Conservation (phyloP, 2,329 filamentous ascomycete genomes). For the Trichoderma afroharzianum region DNA sequence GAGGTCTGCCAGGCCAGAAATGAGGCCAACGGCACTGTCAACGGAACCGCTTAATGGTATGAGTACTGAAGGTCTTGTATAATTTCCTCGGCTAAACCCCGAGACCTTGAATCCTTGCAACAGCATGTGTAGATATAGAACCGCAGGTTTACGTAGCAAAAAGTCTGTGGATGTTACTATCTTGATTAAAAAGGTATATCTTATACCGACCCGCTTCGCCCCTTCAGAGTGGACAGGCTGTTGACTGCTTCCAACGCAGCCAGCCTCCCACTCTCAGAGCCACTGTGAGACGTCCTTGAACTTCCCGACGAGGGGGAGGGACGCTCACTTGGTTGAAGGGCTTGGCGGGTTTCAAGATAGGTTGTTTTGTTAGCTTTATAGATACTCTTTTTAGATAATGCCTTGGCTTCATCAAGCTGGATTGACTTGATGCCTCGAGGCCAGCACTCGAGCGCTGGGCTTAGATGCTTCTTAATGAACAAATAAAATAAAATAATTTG, state of each 20-base stretch:
- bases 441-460: background rate
- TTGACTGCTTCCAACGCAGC: background rate
- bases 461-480: background rate
- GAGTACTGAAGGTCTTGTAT: background rate
- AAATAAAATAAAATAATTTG: background rate
- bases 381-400: background rate
- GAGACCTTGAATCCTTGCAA: background rate
- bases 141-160: background rate
- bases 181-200: background rate
- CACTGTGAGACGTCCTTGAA: background rate
- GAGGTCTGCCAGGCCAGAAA: background rate
- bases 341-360: background rate
- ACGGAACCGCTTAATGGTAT: constrained; percentile 1
- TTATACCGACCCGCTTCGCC: background rate
- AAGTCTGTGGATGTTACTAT: background rate
- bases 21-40: background rate
- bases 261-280: background rate
- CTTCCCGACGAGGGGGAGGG: background rate
- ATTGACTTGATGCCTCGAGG: background rate
- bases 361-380: background rate
- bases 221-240: background rate
- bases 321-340: background rate
- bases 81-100: background rate
- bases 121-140: background rate
- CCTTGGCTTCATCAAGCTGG: background rate